Base-by-base conservation (phyloP, 768 basidiomycete genomes). In the Saitozyma sp. region DNA sequence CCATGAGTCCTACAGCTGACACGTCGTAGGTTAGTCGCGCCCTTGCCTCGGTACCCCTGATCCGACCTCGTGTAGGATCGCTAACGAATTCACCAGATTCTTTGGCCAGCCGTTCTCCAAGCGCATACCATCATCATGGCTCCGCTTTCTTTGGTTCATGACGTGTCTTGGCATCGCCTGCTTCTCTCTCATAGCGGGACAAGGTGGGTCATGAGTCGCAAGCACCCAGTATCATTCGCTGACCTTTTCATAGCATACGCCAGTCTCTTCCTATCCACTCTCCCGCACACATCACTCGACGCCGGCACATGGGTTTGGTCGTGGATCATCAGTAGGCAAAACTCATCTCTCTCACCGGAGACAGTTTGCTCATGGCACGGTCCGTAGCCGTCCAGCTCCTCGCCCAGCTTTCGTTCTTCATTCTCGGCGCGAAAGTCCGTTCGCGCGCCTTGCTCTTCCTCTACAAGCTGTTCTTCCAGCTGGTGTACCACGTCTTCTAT, bases 111-210 rank as follows among this genome's bases (percentile, higher is more conserved):
- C 78, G 54, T 67, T 81, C 38, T 56, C 69, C 0, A 57, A 70
- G 7, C 62, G 80, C 14, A 81, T 83, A 56, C 82, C 82, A 0
- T 67, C 78, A 6, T 78, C 76, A 0, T 83, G 81, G 72, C 64
- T 74, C n/a, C 70, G 82, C 16, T 83, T 82, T 64, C 66, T 82
- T 19, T 82, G 81, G 81, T 83, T 83, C 70, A 77, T 82, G 73
- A 72, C 70, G 3, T 78, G 75, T 10, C 61, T 82, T 8, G 76
- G 72, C 6, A 77, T 82, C 16, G 80, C 80, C 29, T 76, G 78
- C 37, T 76, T 81, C 56, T 72, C 81, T 3, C 69, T 82, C 19
- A 74, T 82, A 9, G 76, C 79, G 37, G 82, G 82, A n/a, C 82
- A 82, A 73, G 81, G 79, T 71, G 42, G 49, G 73, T 54, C 52